phyloP scores from a whole-genome alignment of 169 alveolate genomes.

The Plasmodium cynomolgi region DNA sequence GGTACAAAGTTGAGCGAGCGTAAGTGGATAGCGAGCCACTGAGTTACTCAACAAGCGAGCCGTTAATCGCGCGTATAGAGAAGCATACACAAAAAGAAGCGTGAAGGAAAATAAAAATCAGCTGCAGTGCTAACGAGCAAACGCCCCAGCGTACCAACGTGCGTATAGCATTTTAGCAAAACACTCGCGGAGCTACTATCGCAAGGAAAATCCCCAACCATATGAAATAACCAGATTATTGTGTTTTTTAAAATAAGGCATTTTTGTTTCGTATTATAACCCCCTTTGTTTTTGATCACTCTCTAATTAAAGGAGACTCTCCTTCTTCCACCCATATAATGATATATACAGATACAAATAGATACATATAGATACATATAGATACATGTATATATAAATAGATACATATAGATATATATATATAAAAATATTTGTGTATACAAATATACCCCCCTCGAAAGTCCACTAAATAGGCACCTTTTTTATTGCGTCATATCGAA shows the following conservation, averaged over 20 bases:
- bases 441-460: neutral
- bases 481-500: neutral
- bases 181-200: neutral
- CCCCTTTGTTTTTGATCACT: neutral
- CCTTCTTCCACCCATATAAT: neutral
- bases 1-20: neutral
- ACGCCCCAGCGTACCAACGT: neutral
- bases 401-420: too few species aligned
- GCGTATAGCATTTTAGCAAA: too few species aligned
- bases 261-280: neutral
- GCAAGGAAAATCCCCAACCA: neutral
- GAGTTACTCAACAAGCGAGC: neutral
- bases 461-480: neutral
- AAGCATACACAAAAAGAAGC: neutral
- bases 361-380: neutral
- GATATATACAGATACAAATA: neutral
- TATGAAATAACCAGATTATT: slow-evolving; percentile 1
- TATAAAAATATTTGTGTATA: neutral
- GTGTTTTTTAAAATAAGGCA: neutral
- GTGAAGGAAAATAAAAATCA: neutral
- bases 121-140: neutral
- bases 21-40: neutral
- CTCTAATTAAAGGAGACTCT: neutral
- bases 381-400: too few species aligned
- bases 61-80: neutral